A percentile compares a stretch with the other conserved stretches of the same genome.
Evolutionary conservation across 176 grass and related monocot genomes (phyloP).

Genomic region (Rhynchospora pubera): DNA sequence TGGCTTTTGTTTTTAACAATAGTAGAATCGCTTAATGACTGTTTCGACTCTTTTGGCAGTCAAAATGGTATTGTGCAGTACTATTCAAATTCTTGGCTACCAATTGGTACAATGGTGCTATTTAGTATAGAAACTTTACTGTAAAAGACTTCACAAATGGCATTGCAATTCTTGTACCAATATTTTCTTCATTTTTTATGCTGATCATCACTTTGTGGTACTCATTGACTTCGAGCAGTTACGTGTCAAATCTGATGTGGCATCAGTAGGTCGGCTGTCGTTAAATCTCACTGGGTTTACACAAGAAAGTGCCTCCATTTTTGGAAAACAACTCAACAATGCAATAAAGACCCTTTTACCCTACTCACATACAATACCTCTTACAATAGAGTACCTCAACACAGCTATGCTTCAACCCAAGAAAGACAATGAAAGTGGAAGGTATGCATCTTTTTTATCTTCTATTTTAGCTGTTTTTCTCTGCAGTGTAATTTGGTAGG

Average conservation of each 20-base stretch:
- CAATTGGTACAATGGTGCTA: background rate
- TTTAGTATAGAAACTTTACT: background rate
- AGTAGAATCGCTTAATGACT: background rate
- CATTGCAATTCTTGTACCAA: background rate
- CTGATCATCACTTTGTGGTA: background rate
- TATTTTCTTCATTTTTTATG: background rate
- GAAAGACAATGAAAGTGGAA: conserved; percentile 90
- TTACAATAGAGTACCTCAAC: conserved; percentile 88
- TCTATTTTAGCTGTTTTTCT: background rate
- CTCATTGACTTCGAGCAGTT: conserved; percentile 35
- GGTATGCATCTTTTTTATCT: conserved; percentile 21
- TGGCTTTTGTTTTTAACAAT: background rate
- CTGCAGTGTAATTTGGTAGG: background rate
- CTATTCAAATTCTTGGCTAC: background rate
- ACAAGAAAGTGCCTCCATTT: conserved; percentile 73
- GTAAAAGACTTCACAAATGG: no score
- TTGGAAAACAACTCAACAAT: conserved; percentile 48
- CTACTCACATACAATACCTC: conserved; percentile 63
- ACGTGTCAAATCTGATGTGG: conserved; percentile 61
- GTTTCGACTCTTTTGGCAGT: background rate
- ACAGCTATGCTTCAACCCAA: conserved; percentile 61
- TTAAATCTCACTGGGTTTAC: conserved; percentile 85
- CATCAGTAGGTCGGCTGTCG: conserved; percentile 81
- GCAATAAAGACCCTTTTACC: conserved; percentile 64
- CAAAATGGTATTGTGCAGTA: background rate